Conservation (phyloP, 2,329 filamentous ascomycete species). For the Ploettnerulaceae sp. region DNA sequence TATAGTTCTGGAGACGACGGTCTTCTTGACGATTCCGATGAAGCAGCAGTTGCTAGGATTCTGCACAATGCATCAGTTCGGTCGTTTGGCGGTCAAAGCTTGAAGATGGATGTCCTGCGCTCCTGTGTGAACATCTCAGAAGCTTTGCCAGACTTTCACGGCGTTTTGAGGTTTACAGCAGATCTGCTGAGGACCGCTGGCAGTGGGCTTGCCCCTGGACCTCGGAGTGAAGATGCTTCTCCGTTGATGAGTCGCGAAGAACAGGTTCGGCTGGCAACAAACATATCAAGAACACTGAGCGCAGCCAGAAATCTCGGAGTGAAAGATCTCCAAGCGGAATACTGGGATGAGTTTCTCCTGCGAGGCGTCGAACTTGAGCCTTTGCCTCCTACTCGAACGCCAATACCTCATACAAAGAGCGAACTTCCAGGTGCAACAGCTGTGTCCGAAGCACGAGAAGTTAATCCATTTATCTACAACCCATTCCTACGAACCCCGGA, state of each 20-base stretch:
- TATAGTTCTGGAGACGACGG: conserved; percentile 8
- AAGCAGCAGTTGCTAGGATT: conserved; percentile 52
- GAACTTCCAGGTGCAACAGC: conserved; percentile 44
- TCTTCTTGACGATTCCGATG: conserved; percentile 44
- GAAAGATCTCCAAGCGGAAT: conserved; percentile 68
- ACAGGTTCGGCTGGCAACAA: conserved; percentile 76
- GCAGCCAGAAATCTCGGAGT: conserved; percentile 74
- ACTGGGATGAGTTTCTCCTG: conserved; percentile 95
- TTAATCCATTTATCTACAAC: conserved; percentile 91
- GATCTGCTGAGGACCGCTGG: conserved; percentile 79
- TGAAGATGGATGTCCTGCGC: conserved; percentile 83
- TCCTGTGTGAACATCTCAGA: conserved; percentile 94
- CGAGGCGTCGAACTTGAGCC: conserved; percentile 69
- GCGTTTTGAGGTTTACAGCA: conserved; percentile 82
- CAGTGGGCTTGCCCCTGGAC: conserved; percentile 69
- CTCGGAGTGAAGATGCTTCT: conserved; percentile 62
- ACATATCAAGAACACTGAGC: conserved; percentile 76
- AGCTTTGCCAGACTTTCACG: conserved; percentile 84
- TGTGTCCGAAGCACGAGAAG: conserved; percentile 37
- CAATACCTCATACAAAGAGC: conserved; percentile 57
- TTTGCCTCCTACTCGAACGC: conserved; percentile 52
- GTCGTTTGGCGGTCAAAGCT: conserved; percentile 69
- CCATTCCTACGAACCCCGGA: conserved; percentile 72
- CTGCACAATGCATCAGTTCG: conserved; percentile 52
- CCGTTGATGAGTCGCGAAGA: conserved; percentile 74